These are phyloP conservation scores for Talaromyces pinophilus DNA, from an alignment of 2,329 filamentous ascomycete species.

Conservation along the genomic window DNA sequence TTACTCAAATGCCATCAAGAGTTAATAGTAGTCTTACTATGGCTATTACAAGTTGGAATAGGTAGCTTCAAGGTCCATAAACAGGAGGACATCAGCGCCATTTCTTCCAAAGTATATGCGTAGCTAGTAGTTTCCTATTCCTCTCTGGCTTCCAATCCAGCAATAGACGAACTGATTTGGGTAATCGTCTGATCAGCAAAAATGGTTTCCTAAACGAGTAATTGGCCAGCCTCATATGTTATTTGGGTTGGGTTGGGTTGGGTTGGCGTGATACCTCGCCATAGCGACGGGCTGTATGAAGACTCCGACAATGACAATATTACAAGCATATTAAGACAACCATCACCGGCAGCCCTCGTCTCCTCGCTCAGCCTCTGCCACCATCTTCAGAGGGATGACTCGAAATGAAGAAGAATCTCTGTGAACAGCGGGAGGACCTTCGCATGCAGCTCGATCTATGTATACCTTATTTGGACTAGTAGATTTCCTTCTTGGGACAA, in stretches of 20 bases:
- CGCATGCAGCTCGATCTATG: neutral
- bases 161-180: neutral
- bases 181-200: slow-evolving; percentile 6
- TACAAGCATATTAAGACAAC: neutral
- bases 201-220: neutral
- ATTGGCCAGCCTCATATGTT: neutral
- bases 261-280: neutral
- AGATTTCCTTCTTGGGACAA: neutral
- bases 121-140: slow-evolving; percentile 9
- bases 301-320: neutral
- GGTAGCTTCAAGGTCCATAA: neutral
- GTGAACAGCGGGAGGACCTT: neutral
- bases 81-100: neutral
- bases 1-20: neutral
- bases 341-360: neutral
- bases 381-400: neutral
- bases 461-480: slow-evolving; percentile 1
- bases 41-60: neutral
- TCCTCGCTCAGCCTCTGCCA: neutral
- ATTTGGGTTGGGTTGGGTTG: neutral
- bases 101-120: neutral
- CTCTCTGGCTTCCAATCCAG: neutral
- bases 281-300: neutral
- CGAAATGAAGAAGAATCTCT: neutral
- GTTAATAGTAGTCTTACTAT: neutral